Conservation (phyloP, 495 filamentous ascomycete genomes). For the Penicillium subrubescens region DNA sequence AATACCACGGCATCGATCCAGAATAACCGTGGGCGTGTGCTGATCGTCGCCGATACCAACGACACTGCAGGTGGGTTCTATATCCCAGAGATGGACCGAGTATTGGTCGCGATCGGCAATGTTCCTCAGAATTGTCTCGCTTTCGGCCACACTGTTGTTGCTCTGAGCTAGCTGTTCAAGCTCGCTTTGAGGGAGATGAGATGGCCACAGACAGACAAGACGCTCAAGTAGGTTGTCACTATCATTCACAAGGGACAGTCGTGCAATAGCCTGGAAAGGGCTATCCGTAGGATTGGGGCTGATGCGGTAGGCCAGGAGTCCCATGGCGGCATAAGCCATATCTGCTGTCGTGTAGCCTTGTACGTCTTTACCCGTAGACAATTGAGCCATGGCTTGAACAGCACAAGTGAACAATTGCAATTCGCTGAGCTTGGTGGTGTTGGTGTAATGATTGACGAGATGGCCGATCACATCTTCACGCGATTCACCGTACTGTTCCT, state of each 20-base stretch:
- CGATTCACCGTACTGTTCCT: slow-evolving; percentile 9
- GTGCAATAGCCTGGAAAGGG: neutral
- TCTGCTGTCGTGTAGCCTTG: neutral
- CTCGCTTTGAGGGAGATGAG: neutral
- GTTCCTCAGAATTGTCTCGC: slow-evolving; percentile 12
- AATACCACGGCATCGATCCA: slow-evolving; percentile 17
- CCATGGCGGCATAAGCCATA: slow-evolving; percentile 1
- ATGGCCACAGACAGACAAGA: neutral
- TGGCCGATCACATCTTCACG: slow-evolving; percentile 3
- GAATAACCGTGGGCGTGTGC: slow-evolving; percentile 15
- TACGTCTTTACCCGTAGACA: slow-evolving; percentile 1
- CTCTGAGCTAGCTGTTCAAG: neutral
- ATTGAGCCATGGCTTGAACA: slow-evolving; percentile 15
- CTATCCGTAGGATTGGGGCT: neutral
- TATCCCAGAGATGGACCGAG: slow-evolving; percentile 17
- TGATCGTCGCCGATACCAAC: slow-evolving; percentile 19
- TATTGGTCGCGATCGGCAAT: slow-evolving; percentile 20
- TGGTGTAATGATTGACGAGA: slow-evolving; percentile 18
- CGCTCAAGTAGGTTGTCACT: neutral
- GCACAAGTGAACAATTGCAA: slow-evolving; percentile 20
- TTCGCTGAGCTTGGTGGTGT: slow-evolving; percentile 16
- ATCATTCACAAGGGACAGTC: neutral
- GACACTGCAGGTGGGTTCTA: slow-evolving; percentile 13
- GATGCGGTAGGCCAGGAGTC: neutral
- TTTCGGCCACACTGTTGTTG: neutral